A percentile compares a stretch with the other conserved stretches of the same genome.
Conservation (phyloP, 2,329 filamentous ascomycete species). For the Ceratocystis variospora region DNA sequence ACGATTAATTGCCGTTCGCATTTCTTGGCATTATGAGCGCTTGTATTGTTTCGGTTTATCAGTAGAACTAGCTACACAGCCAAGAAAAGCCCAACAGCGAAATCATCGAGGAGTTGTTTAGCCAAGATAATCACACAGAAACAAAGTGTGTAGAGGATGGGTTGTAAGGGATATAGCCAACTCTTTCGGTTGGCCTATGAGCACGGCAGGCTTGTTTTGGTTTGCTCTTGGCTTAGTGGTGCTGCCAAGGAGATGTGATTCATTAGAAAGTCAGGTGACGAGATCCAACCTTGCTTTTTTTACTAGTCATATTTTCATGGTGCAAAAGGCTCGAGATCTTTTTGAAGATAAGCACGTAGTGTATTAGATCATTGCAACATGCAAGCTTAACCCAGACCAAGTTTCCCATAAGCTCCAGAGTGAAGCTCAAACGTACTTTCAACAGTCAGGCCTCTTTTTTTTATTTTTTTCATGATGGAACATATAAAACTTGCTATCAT, state of each 20-base stretch:
- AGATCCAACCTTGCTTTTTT: slow-evolving; percentile 1
- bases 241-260: neutral
- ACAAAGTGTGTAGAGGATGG: neutral
- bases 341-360: too few species aligned
- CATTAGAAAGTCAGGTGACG: neutral
- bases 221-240: neutral
- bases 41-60: neutral
- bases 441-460: neutral
- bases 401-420: too few species aligned
- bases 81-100: neutral
- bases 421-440: neutral
- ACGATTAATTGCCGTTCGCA: neutral
- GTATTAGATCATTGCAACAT: too few species aligned
- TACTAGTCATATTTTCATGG: neutral
- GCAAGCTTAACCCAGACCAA: too few species aligned
- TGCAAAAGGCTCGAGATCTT: neutral
- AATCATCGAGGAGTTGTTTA: neutral
- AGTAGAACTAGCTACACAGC: neutral
- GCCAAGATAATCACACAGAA: neutral
- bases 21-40: neutral
- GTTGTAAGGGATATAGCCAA: neutral
- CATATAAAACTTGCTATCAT: too few species aligned
- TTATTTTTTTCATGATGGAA: neutral
- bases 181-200: neutral
- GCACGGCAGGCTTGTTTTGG: neutral